These are phyloP conservation scores for Aspergillus kassunensis DNA, from an alignment of 495 filamentous ascomycete genomes.

Conservation along the genomic window DNA sequence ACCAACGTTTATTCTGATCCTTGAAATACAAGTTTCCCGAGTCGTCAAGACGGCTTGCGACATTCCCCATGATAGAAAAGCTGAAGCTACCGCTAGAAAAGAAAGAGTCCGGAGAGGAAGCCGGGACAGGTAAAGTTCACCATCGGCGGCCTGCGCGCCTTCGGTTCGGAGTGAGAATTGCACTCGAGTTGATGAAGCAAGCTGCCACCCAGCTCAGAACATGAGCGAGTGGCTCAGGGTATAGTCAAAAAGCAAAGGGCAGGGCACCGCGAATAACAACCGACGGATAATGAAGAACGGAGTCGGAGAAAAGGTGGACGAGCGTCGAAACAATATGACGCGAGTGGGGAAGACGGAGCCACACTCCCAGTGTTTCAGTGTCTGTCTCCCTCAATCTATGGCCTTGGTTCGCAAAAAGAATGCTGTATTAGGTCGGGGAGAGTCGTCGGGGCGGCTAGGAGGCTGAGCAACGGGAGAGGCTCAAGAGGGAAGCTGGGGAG, in stretches of 20 bases:
- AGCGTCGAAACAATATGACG: not conserved
- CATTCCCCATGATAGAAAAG: slow-evolving; percentile 72
- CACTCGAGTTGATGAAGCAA: not conserved
- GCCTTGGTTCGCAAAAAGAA: not conserved
- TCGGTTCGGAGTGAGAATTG: slow-evolving; percentile 20
- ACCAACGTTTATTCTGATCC: slow-evolving; percentile 83
- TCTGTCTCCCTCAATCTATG: not conserved
- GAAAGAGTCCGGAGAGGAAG: slow-evolving; percentile 25
- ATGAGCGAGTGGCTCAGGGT: slow-evolving; percentile 2
- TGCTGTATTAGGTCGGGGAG: not conserved
- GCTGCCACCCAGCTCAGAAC: slow-evolving; percentile 10
- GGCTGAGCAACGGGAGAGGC: slow-evolving; percentile 5
- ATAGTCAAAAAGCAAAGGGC: not conserved
- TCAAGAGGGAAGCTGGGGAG: too few relatives aligned
- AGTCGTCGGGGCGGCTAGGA: slow-evolving; percentile 2
- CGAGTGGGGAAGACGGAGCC: slow-evolving; percentile 5
- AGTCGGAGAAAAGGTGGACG: not conserved
- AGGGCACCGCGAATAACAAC: slow-evolving; percentile 4
- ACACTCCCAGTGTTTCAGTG: not conserved
- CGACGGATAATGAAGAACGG: slow-evolving; percentile 2
- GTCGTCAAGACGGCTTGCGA: slow-evolving; percentile 88
- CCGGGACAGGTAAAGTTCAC: slow-evolving; percentile 28
- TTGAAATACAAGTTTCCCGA: slow-evolving; percentile 76
- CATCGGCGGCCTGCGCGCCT: slow-evolving; percentile 35
- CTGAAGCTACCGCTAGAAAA: slow-evolving; percentile 25